Evolutionary conservation across 345 rosid genomes (phyloP), one percentile per base, ranked within the genome.

Genomic region (Geranium rotundifolium): DNA sequence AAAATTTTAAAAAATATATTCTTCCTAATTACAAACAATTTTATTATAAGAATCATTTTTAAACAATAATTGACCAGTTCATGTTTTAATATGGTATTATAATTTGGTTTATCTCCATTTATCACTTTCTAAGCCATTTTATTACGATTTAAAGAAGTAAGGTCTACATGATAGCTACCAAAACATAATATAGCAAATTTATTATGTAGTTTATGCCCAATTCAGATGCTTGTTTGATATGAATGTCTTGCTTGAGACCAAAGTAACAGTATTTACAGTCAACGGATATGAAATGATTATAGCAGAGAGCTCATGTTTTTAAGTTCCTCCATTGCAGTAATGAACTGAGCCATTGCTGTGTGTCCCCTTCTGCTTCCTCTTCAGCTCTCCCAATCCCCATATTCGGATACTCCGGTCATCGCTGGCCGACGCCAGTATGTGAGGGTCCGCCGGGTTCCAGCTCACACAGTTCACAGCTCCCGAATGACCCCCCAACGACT

Each of bases 401-500:
- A 81, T 80, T 62, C 86, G 78, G 62, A 86, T 80, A 7, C 86
- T 81, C 0, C 82, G 76, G 18, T 80, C 84, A 18, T 80, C 84
- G 46, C 84, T 80, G 12, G 79, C 84, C 15, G 84, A 77, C 14
- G 84, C 84, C 60, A 80, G 61, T 79, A 77, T 77, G 66, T 75
- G 76, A 19, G 67, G 75, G 64, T 80, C 75, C 29, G 69, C 55
- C 9, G 84, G 84, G 56, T 70, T 80, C 84, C 81, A 80, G 67
- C 79, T 72, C 69, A 80, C 81, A 8, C 79, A 77, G 52, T 77
- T 80, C n/a, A 77, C 84, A 19, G 81, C 75, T 34, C 91, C 91
- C 0, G 91, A 80, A 73, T 86, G 91, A 57, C 91, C 89, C 0
- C 82, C 71, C 69, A 86, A 69, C 31, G 80, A 74, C 74, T 64